Conservation (phyloP, 1,139 yeast species). For the Blastobotrys niveus region DNA sequence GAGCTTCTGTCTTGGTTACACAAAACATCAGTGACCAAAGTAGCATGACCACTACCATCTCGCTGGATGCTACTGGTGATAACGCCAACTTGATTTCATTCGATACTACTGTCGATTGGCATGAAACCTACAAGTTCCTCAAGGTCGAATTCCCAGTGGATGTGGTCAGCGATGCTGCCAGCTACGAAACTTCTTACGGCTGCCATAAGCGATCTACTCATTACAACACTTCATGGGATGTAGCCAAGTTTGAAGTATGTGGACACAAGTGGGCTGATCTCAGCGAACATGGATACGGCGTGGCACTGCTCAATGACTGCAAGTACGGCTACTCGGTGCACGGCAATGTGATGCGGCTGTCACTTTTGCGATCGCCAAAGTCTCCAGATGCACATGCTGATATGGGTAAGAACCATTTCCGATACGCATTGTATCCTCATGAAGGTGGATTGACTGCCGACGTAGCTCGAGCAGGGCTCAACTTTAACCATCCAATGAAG, state of each 20-base stretch:
- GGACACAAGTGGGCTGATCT: conserved; percentile 92
- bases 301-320: conserved; percentile 73
- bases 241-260: conserved; percentile 93
- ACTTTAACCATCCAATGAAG: conserved; percentile 60
- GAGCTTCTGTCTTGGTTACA: conserved; percentile 53
- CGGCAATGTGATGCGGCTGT: conserved; percentile 80
- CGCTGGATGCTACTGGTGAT: conserved; percentile 42
- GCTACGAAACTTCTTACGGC: conserved; percentile 92
- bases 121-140: conserved; percentile 78
- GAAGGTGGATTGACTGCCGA: conserved; percentile 54
- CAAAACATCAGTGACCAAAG: conserved; percentile 55
- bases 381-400: conserved; percentile 92
- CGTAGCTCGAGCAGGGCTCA: conserved; percentile 70
- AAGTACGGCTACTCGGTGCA: conserved; percentile 91
- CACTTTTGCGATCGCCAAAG: conserved; percentile 77
- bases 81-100: conserved; percentile 42
- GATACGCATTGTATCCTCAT: conserved; percentile 83
- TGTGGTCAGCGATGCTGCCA: conserved; percentile 66
- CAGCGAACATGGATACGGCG: conserved; percentile 82
- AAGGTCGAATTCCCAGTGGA: conserved; percentile 94
- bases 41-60: conserved; percentile 60
- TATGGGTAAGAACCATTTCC: conserved; percentile 80
- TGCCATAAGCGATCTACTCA: conserved; percentile 88
- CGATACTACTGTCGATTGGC: conserved; percentile 74
- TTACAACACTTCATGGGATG: conserved; percentile 91